Base-by-base conservation (phyloP, 2,329 filamentous ascomycete species). In the Laburnicola sp. region DNA sequence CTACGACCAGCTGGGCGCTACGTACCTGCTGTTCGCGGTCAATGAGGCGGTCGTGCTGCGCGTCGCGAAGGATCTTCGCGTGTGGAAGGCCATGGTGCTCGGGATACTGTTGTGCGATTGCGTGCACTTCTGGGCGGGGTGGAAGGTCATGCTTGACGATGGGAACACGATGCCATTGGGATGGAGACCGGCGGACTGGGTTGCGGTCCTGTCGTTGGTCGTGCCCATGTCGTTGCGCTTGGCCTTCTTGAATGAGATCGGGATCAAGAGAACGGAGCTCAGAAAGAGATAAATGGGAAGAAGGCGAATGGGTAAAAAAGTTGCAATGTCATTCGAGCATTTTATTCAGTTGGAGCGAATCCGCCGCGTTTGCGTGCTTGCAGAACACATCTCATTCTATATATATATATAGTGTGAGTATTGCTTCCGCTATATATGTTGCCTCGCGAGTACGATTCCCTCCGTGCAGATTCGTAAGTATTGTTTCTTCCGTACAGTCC, bases 1-100 rank as follows among this genome's bases (percentile, higher is more conserved):
- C 43, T 78, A 91, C 64, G 83, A 85, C 31, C 88, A 92, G 74
- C 82, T 93, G 34, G 87, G 86, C 23, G 90, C 90, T 66, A 78
- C 90, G 47, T 93, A 91, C 74, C 69, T 91, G 34, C 80, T 89
- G 50, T 91, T 92, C 72, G 85, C 88, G 26, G 74, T 92, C 64
- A 90, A 87, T 74, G 87, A 93, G 73, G 87, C 86, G 1, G 72
- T 91, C 21, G 85, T 92, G 8, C 78, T 93, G 55, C 84, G 89
- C 26, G 79, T 82, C 6, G 87, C 87, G 6, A 76, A 77, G 28
- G 85, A 91, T 69, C 64, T 86, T 23, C 76, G 77, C 22, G 86
- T 91, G 41, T 93, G 89, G 89, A 79, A 76, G 57, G 78, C 82
- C 1, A 76, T 92, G 9, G 75, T 92, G 6, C 73, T 86, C 26